Conservation (phyloP, 1,284 basidiomycete species). For the Leccinum subatratum region DNA sequence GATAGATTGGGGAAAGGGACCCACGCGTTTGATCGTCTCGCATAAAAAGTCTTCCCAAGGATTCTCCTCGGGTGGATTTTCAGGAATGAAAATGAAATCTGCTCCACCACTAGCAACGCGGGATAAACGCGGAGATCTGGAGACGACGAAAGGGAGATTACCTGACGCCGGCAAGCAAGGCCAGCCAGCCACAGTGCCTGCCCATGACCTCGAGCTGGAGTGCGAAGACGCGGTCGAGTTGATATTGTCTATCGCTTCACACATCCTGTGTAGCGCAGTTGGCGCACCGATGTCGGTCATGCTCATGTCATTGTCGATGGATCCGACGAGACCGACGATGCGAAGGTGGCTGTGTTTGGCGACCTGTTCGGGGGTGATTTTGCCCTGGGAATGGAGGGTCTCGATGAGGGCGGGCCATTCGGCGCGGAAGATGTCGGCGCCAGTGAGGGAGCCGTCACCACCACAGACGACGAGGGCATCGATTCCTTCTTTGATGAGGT, state of each 20-base stretch:
- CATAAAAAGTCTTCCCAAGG: conserved; percentile 95
- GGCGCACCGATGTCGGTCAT: conserved; percentile 94
- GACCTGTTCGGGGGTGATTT: conserved; percentile 75
- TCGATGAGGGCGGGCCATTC: conserved; percentile 89
- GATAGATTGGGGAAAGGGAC: conserved; percentile 20
- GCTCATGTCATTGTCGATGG: conserved; percentile 99
- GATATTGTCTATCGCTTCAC: conserved; percentile 97
- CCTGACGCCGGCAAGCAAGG: conserved; percentile 88
- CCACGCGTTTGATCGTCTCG: conserved; percentile 72
- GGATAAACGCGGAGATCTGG: conserved; percentile 12
- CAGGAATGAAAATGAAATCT: conserved; percentile 97
- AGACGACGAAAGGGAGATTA: conserved; percentile 33
- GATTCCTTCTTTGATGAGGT: conserved; percentile 93
- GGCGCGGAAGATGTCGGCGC: conserved; percentile 87
- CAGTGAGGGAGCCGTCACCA: conserved; percentile 94
- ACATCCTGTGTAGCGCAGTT: conserved; percentile 93
- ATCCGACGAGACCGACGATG: conserved; percentile 96
- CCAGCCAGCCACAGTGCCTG: conserved; percentile 96
- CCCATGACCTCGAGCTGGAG: conserved; percentile 99
- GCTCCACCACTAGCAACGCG: conserved; percentile 69
- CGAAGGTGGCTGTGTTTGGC: conserved; percentile 76
- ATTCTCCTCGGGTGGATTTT: conserved; percentile 74
- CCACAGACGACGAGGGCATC: conserved; percentile 96
- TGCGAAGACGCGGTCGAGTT: conserved; percentile 95
- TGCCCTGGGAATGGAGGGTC: conserved; percentile 63